Evolutionary conservation across 202 grass and related monocot species (phyloP), one percentile per base, ranked within the genome.

Genomic region (Setaria viridis): DNA sequence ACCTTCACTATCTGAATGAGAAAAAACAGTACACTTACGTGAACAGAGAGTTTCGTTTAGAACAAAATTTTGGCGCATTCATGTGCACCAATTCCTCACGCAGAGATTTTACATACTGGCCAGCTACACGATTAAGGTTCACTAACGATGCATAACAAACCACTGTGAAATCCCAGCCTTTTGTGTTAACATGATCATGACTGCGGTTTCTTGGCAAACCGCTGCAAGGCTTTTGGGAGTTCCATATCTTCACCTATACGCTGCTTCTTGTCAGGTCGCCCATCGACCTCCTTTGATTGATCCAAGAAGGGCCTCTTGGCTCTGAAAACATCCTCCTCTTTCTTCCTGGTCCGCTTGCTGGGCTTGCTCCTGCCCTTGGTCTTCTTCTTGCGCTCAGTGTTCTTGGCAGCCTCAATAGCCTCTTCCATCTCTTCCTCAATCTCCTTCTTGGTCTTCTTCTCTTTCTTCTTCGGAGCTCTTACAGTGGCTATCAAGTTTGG

Each of bases 311-410:
- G 84, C 50, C 87, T 94, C 82, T 99, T 99, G 7, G 86, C 88
- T 76, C 78, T 91, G 42, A 95, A 91, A 78, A 95, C 90, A 60
- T 87, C 90, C 42, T 99, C 93, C 65, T 92, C 62, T 80, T 94
- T 95, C 80, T 88, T 94, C 66, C 85, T 95, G 11, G 93, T 79
- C 71, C 7, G 84, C 86, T 95, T 99, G 80, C 93, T 99, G 12
- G 96, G 91, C 71, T 99, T 99, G 84, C 79, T 95, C 85, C 93
- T 99, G 69, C 96, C 93, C 85, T 99, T 99, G 14, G 96, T 99
- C 64, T 99, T 99, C 32, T 95, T 98, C 90, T 95, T 99, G 11
- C 88, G 45, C 65, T 58, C 53, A 34, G 54, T 84, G 58, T 74
- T 80, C 68, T 93, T 94, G 59, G 93, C 90, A 0, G 81, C 82